Percentiles rank a stretch among this genome's conserved stretches.
Evolutionary conservation across 2,329 filamentous ascomycete species (phyloP).

Genomic region (Davidsoniella virescens): DNA sequence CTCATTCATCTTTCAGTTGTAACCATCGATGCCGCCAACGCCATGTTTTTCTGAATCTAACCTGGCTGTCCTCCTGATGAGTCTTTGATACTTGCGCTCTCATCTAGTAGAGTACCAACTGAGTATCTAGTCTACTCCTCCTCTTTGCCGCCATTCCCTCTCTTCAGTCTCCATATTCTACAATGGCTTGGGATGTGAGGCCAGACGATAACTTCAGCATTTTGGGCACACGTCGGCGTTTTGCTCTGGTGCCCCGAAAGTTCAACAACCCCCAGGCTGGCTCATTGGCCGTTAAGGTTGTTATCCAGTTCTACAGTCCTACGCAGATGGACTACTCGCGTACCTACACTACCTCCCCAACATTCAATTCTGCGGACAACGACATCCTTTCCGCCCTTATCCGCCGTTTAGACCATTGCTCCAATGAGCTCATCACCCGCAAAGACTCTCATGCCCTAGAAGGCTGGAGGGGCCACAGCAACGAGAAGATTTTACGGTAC

Average conservation of each 20-base stretch:
- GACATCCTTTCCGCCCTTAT: slow-evolving; percentile 33
- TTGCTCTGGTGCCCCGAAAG: slow-evolving; percentile 18
- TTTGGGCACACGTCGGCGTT: slow-evolving; percentile 19
- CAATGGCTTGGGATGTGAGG: slow-evolving; percentile 12
- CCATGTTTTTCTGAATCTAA: too few species aligned
- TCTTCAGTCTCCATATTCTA: background rate
- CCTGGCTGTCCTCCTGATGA: too few species aligned
- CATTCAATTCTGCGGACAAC: slow-evolving; percentile 26
- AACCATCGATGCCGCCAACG: background rate
- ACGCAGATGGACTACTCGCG: slow-evolving; percentile 27
- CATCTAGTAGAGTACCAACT: too few species aligned
- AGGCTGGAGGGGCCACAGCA: slow-evolving; percentile 18
- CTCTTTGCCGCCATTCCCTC: slow-evolving; percentile 21
- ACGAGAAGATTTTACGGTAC: slow-evolving; percentile 30
- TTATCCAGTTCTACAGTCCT: slow-evolving; percentile 30
- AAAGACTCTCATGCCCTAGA: slow-evolving; percentile 32
- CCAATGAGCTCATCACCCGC: slow-evolving; percentile 35
- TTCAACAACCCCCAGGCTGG: slow-evolving; percentile 1
- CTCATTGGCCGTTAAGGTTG: slow-evolving; percentile 26
- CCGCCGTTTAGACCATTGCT: slow-evolving; percentile 34
- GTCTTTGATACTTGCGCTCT: too few species aligned
- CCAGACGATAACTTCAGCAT: slow-evolving; percentile 12
- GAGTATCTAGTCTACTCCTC: background rate
- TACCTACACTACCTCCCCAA: slow-evolving; percentile 30
- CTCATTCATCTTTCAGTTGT: background rate